Conservation (phyloP, 192 early-diverging fungal genomes). For the Coemansia sp. region DNA sequence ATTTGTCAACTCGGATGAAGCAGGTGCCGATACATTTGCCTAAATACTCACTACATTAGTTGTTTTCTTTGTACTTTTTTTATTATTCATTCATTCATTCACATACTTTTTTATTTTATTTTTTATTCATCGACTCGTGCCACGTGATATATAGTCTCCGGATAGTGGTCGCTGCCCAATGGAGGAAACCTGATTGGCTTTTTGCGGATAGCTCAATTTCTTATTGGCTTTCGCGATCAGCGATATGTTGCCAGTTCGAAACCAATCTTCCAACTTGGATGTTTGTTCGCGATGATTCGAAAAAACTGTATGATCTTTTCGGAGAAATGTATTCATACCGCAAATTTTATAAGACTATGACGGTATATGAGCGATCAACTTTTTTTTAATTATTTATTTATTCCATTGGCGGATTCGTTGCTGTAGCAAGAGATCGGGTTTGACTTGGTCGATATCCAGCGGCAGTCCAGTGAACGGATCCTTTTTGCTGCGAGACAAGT, state of each 20-base stretch:
- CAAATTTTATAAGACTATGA: slow-evolving; percentile 35
- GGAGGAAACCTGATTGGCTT: background rate
- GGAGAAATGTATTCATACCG: slow-evolving; percentile 18
- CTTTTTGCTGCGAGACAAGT: slow-evolving; percentile 10
- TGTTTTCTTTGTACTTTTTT: slow-evolving; percentile 4
- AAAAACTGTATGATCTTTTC: slow-evolving; percentile 16
- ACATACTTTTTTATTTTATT: too few species aligned
- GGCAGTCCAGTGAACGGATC: slow-evolving; percentile 42
- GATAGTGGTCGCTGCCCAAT: background rate
- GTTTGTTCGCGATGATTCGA: slow-evolving; percentile 35
- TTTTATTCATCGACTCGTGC: too few species aligned
- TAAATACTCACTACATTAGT: too few species aligned
- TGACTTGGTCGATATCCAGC: background rate
- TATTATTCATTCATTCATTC: too few species aligned
- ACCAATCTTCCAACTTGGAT: background rate
- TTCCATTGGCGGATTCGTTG: slow-evolving; percentile 19
- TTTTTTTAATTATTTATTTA: slow-evolving; percentile 10
- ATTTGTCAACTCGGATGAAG: slow-evolving; percentile 43
- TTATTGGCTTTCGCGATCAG: background rate
- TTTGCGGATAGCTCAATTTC: background rate
- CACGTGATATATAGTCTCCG: too few species aligned
- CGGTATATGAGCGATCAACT: slow-evolving; percentile 45
- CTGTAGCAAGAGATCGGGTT: slow-evolving; percentile 22
- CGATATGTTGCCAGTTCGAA: slow-evolving; percentile 5
- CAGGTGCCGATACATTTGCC: slow-evolving; percentile 4